Base-by-base conservation (phyloP, 495 filamentous ascomycete species). In the Lichenothelia convexa region DNA sequence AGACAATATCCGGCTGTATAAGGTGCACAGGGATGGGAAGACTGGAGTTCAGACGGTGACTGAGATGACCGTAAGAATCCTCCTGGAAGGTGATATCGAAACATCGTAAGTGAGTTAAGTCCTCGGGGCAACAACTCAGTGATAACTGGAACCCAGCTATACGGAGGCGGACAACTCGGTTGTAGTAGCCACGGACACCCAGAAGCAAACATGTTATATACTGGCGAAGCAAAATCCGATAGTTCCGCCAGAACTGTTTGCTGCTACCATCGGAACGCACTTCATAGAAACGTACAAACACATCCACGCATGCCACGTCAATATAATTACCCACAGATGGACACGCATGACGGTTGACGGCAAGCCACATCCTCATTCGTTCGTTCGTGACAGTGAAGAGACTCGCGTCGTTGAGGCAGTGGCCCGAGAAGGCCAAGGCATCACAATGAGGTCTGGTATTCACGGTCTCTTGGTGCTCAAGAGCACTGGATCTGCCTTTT, bases 171-270 rank as follows among this genome's bases (percentile, higher is more conserved):
- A 97, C 61, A 97, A 97, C 66, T 80, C 77, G 54, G 80, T 91
- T 36, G 69, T 97, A 18, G 89, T 97, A 27, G 85, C 89, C 35
- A 97, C 89, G 26, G 89, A 97, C 60, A 87, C 85, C 7, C 87
- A 93, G 65, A 97, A 97, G 63, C 93, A 97, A 62, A 93, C 86
- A 44, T 75, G 83, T 62, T 93, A 87, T 61, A 83, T 94, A 68
- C 65, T 74, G 36, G 87, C 89, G 45, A 94, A 93, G 60, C 80
- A 92, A 55, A 68, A 87, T 64, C 81, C 89, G 32, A 80, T 95
- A 39, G 84, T 75, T 34, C 85, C 89, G 15, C 89, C 89, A 2
- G 89, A 97, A 62, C 72, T 92, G 33, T 97, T 89, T 52, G 89
- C 75, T 47, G 70, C 75, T 50, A 77, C 78, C 45, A 58, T 95